Percentiles rank a stretch among this genome's conserved stretches.
phyloP scores from a whole-genome alignment of 1,284 basidiomycete species.

The Psilocybe mexicana region DNA sequence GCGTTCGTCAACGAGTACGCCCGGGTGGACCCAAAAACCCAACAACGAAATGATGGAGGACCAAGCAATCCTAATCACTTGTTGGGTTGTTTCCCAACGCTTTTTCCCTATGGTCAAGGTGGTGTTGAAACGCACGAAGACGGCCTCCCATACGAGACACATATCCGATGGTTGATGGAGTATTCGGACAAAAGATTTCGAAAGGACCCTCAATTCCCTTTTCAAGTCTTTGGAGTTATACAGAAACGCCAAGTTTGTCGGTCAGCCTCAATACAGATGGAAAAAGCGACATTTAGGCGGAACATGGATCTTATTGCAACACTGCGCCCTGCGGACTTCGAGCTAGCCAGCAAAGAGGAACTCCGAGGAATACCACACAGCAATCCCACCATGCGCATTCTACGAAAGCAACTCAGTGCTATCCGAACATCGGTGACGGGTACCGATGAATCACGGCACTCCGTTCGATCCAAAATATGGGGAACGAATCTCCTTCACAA shows the following conservation, averaged over 20 bases:
- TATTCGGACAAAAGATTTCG: constrained; percentile 37
- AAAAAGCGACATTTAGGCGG: background rate
- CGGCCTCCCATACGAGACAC: constrained; percentile 32
- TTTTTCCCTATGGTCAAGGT: constrained; percentile 44
- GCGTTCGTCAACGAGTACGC: constrained; percentile 27
- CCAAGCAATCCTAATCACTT: constrained; percentile 26
- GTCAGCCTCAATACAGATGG: constrained; percentile 9
- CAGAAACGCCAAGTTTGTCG: constrained; percentile 11
- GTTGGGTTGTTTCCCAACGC: constrained; percentile 21
- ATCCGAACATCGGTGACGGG: constrained; percentile 19
- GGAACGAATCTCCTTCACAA: constrained; percentile 12
- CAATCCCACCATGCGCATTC: constrained; percentile 5
- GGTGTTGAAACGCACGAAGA: constrained; percentile 20
- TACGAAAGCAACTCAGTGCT: constrained; percentile 18
- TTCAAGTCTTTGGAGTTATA: constrained; percentile 10
- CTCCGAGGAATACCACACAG: background rate
- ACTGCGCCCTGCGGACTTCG: constrained; percentile 5
- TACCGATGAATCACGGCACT: constrained; percentile 19
- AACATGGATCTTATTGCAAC: background rate
- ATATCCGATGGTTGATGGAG: constrained; percentile 36
- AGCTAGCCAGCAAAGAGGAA: constrained; percentile 11
- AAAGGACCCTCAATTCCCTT: constrained; percentile 3
- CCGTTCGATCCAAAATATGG: constrained; percentile 22
- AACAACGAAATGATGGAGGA: constrained; percentile 10
- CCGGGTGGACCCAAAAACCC: constrained; percentile 7